Evolutionary conservation across 805 yeast species (phyloP).

Genomic region (Wickerhamomyces sydowiorum): DNA sequence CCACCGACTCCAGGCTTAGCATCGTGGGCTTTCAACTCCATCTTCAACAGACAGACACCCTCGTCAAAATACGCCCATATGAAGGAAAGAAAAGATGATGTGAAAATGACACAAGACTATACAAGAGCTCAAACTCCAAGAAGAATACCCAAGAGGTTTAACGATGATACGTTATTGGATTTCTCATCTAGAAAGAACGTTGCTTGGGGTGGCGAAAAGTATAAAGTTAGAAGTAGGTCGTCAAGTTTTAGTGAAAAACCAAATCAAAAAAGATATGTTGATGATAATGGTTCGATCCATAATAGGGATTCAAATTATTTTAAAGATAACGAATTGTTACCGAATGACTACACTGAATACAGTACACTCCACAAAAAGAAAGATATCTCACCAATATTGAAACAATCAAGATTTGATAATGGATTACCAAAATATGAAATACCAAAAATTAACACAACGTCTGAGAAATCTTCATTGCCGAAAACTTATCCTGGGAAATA

Average conservation of each 20-base stretch:
- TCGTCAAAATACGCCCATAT: conserved; percentile 18
- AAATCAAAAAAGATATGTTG: neutral
- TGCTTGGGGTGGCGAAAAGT: conserved; percentile 9
- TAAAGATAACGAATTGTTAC: conserved; percentile 15
- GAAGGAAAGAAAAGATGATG: neutral
- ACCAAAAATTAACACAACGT: neutral
- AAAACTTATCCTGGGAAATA: conserved; percentile 21
- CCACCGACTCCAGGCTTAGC: conserved; percentile 24
- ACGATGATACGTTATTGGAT: conserved; percentile 1
- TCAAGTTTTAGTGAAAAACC: conserved; percentile 5
- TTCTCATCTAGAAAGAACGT: conserved; percentile 3
- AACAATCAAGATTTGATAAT: neutral
- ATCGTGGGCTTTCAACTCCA: conserved; percentile 20
- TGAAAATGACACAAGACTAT: conserved; percentile 2
- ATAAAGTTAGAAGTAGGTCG: conserved; percentile 5
- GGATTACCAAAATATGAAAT: neutral
- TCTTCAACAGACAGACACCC: conserved; percentile 21
- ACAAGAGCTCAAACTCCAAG: neutral
- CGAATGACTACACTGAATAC: conserved; percentile 9
- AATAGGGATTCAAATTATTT: conserved; percentile 3
- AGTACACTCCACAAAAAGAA: neutral
- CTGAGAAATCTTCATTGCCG: conserved; percentile 10
- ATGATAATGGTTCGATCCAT: neutral
- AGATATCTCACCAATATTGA: neutral
- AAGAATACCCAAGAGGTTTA: conserved; percentile 1